Base-by-base conservation (phyloP, 1,139 yeast species). In the Taphrina communis region DNA sequence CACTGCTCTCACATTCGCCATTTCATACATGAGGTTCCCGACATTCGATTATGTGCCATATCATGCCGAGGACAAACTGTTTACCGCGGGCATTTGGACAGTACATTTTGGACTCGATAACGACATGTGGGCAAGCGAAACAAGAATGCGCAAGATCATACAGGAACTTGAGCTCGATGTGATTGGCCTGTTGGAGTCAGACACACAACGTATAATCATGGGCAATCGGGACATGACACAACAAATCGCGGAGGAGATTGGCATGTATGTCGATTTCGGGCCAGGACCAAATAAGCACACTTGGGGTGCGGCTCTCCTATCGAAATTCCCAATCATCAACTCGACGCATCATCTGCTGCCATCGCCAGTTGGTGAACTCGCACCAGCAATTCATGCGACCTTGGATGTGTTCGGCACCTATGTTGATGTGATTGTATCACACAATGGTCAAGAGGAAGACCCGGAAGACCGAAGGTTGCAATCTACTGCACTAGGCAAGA, bases 241-340 rank as follows among this genome's bases (percentile, higher is more conserved):
- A 79, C 87, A 87, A 72, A 82, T 94, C 72, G 97, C 97, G 0
- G 97, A 92, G 78, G 97, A 93, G 74, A 83, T 94, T 74, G 94
- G 93, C 46, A 91, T 91, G 94, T 94, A 93, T 77, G 93, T 88
- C 35, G 99, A 94, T 78, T 94, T 87, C 76, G 99, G 99, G 14
- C 99, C 99, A 3, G 97, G 98, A 14, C 97, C 99, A 70, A 90
- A 92, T 77, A 89, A 93, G 78, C 98, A 94, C 79, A 94, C 99
- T 0, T 94, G 99, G 99, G 99, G 99, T 55, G 89, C 95, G 65
- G 95, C 95, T 1, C 82, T 94, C 72, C 82, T 94, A 73, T 92
- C 98, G 44, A 92, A 93, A 77, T 94, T 93, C 84, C 99, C 99
- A 39, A 94, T 94, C 72, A 75, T 94, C 71, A 85, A 88, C 76